These are phyloP conservation scores for Fusarium musae DNA, from an alignment of 2,329 filamentous ascomycete species.

Conservation along the genomic window DNA sequence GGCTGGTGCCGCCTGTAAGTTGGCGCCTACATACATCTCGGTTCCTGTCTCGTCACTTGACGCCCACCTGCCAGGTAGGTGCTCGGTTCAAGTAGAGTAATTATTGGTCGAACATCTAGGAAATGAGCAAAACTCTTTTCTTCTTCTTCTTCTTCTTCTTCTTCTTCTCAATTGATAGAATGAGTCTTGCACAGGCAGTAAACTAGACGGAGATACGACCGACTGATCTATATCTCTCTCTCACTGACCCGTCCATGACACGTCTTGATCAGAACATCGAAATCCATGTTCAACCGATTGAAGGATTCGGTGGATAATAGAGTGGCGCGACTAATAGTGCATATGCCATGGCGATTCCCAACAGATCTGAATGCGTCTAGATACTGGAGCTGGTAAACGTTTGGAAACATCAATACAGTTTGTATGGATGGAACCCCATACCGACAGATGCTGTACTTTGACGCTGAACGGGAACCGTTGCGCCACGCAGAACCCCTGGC, in stretches of 20 bases:
- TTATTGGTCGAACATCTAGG: not conserved
- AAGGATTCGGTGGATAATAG: not conserved
- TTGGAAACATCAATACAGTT: not conserved
- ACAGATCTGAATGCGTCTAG: not conserved
- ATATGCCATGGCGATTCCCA: not conserved
- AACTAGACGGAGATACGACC: not conserved
- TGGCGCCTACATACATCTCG: not conserved
- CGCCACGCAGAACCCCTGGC: not conserved
- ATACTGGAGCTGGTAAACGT: not conserved
- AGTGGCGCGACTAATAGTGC: slow-evolving; percentile 6
- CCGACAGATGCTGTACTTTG: not conserved
- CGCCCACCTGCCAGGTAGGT: not conserved
- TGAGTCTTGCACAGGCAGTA: no score
- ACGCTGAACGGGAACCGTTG: not conserved
- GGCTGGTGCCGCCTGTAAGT: not conserved
- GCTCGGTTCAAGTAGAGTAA: not conserved
- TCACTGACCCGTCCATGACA: not conserved
- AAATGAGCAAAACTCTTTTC: not conserved
- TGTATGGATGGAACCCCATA: not conserved
- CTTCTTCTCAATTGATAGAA: not conserved
- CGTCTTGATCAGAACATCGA: not conserved
- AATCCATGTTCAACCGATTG: not conserved
- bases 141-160: no score
- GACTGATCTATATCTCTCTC: not conserved
- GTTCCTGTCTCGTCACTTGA: not conserved